Base-by-base conservation (phyloP, 2,329 filamentous ascomycete genomes). In the Aaosphaeria pasadenensis region DNA sequence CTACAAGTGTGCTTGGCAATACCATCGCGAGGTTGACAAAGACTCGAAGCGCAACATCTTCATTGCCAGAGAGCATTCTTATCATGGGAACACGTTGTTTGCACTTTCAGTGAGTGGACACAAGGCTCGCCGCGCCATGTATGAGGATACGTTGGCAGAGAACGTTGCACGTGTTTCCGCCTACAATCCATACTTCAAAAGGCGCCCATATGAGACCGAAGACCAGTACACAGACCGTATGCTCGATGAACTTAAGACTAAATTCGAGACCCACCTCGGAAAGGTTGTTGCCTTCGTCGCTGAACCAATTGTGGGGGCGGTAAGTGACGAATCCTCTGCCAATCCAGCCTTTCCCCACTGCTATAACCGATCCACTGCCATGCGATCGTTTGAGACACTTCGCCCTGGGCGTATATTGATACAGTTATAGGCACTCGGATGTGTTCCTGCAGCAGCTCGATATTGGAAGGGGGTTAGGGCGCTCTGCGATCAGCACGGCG, bases 281-380 rank as follows among this genome's bases (percentile, higher is more conserved):
- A 86, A 75, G 0, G 84, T 91, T 1, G 86, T 83, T 45, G 87
- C 84, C 0, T 89, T 91, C 58, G 76, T 90, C 28, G 84, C 85
- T 1, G 88, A 91, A 66, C 84, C 87, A 0, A 77, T 91, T 1
- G 86, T 87, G 11, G 86, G 87, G 3, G 83, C 86, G 5, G 81
- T 87, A 76, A 69, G 77, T 74, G 9, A 30, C 17, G 17, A 24
- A 24, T 24, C 17, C 17, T 24, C 17, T 24, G 17, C 17, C 40
- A 30, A 24, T 17, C 36, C 17, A 24, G 11, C 30, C 41, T 44
- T 48, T 48, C 50, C 36, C 48, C 43, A 39, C 28, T 30, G 7
- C 31, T 17, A 11, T 43, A 30, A 28, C 17, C 39, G 33, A 35
- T 35, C 36, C 43, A 33, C 41, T 17, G 17, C 11, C 39, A 42